Conservation (phyloP, 768 basidiomycete genomes). For the Suillus placidus region DNA sequence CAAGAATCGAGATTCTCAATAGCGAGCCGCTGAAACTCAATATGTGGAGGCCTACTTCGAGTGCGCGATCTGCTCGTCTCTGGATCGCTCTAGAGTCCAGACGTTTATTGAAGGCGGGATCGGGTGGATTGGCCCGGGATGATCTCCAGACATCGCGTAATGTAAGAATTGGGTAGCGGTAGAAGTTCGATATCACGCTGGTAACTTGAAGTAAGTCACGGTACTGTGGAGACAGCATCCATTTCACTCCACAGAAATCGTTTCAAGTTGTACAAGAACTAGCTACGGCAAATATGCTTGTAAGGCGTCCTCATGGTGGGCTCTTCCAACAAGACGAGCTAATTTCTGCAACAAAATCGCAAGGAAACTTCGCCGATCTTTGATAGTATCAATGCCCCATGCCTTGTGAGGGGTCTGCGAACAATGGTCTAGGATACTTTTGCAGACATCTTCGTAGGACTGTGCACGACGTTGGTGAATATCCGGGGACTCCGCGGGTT, state of each 20-base stretch:
- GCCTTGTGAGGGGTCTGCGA: background rate
- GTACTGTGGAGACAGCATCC: background rate
- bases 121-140: background rate
- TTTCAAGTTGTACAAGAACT: background rate
- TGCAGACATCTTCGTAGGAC: background rate
- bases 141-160: no score
- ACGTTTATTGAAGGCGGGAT: background rate
- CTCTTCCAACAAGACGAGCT: background rate
- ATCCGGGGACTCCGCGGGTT: background rate
- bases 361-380: slow-evolving; percentile 1
- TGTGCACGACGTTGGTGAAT: slow-evolving; percentile 5
- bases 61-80: background rate
- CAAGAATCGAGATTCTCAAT: background rate
- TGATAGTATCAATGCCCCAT: background rate
- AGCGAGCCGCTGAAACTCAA: background rate
- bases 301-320: background rate
- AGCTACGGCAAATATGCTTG: background rate
- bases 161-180: no score
- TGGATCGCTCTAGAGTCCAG: background rate
- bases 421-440: background rate
- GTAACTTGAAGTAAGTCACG: background rate
- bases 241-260: background rate
- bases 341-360: background rate
- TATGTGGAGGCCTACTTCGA: background rate
- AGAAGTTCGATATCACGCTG: background rate